phyloP scores from a whole-genome alignment of 768 basidiomycete species.

The Rhodosporidiobolus sp. region DNA sequence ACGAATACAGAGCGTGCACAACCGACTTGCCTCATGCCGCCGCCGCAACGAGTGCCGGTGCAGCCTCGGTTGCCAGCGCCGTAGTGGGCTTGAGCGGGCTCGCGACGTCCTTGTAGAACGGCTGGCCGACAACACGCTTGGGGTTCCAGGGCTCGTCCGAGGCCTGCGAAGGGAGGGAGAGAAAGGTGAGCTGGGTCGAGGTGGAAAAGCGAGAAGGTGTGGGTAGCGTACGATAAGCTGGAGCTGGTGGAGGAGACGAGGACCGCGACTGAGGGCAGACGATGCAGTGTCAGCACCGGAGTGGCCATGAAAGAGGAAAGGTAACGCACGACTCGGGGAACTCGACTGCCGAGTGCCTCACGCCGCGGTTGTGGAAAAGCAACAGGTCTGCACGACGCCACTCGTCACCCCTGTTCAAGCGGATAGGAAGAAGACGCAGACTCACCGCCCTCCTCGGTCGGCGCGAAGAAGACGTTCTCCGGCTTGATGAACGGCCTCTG shows the following conservation, averaged over 20 bases:
- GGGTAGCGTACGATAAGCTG: slow-evolving; percentile 11
- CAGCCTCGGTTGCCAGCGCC: too few relatives aligned
- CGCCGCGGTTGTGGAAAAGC: slow-evolving; percentile 1
- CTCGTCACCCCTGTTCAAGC: too few relatives aligned
- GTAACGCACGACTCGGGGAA: background rate
- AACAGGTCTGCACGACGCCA: background rate
- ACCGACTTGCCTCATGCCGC: too few relatives aligned
- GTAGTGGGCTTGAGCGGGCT: too few relatives aligned
- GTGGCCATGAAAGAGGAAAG: background rate
- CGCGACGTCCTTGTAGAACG: background rate
- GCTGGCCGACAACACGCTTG: background rate
- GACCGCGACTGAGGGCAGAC: too few relatives aligned
- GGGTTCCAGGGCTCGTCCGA: background rate
- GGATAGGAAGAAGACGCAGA: too few relatives aligned
- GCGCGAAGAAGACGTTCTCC: slow-evolving; percentile 7
- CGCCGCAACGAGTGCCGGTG: too few relatives aligned
- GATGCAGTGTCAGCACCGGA: too few relatives aligned
- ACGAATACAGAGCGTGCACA: too few relatives aligned
- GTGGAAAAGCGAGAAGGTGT: too few relatives aligned
- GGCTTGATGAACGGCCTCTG: slow-evolving; percentile 14
- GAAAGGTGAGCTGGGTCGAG: background rate
- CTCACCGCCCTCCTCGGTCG: slow-evolving; percentile 2
- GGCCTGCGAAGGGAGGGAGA: background rate
- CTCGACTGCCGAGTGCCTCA: slow-evolving; percentile 1
- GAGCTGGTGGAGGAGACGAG: slow-evolving; percentile 6